Evolutionary conservation across 345 rosid genomes (phyloP).

Genomic region (Aquilaria sinensis): DNA sequence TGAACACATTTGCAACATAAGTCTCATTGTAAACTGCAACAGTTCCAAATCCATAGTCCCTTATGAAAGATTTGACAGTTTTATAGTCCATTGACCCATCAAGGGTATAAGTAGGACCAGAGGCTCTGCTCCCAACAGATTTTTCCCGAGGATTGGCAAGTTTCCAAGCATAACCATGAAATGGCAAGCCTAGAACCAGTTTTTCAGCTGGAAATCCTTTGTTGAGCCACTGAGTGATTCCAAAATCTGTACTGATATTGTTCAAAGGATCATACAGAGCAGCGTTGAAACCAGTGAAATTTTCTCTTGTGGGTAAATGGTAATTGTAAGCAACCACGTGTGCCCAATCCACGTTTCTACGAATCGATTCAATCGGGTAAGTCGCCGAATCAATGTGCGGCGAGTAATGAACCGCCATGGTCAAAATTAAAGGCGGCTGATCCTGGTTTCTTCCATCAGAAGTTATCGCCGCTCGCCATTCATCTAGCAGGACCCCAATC

Average conservation of each 20-base stretch:
- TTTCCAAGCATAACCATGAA: conserved; percentile 23
- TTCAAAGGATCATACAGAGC: conserved; percentile 17
- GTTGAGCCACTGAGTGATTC: conserved; percentile 17
- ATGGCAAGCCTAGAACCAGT: conserved; percentile 25
- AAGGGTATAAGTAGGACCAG: conserved; percentile 13
- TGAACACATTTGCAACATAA: no score
- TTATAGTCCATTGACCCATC: conserved; percentile 27
- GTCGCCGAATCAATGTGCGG: conserved; percentile 1
- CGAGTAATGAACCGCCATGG: conserved; percentile 4
- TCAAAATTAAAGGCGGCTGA: conserved; percentile 18
- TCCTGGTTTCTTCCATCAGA: conserved; percentile 15
- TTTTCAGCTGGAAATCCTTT: conserved; percentile 16
- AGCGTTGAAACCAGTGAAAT: conserved; percentile 18
- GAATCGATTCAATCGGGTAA: conserved; percentile 17
- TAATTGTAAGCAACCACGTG: conserved; percentile 14
- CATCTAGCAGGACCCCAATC: conserved; percentile 22
- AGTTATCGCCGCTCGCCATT: conserved; percentile 25
- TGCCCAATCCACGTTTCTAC: conserved; percentile 21
- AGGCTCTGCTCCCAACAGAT: conserved; percentile 13
- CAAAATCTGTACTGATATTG: conserved; percentile 5
- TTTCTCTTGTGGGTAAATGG: conserved; percentile 19
- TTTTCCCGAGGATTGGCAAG: conserved; percentile 8
- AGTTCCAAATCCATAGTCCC: no score
- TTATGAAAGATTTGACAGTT: conserved; percentile 6
- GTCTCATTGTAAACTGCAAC: no score